Evolutionary conservation across 2,329 filamentous ascomycete genomes (phyloP).

Genomic region (Penicillium sp.): DNA sequence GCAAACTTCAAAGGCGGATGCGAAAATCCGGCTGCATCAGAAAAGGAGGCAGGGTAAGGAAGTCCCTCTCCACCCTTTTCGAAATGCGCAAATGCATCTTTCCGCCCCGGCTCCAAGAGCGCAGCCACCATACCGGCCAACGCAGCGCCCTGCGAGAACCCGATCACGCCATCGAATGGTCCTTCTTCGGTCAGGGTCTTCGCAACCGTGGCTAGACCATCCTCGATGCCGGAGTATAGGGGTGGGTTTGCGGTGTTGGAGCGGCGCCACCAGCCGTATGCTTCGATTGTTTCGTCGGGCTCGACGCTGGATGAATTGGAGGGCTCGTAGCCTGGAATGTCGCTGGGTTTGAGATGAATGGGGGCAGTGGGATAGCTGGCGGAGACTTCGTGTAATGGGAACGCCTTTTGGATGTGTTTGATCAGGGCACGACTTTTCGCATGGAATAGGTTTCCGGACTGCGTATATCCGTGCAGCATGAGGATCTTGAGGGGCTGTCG

Average conservation of each 20-base stretch:
- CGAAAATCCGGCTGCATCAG: slow-evolving; percentile 29
- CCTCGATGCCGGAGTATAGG: slow-evolving; percentile 68
- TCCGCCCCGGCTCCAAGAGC: slow-evolving; percentile 60
- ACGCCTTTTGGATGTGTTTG: slow-evolving; percentile 73
- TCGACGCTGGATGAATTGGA: slow-evolving; percentile 31
- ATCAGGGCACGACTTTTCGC: slow-evolving; percentile 84
- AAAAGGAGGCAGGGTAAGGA: slow-evolving; percentile 53
- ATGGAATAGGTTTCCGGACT: slow-evolving; percentile 81
- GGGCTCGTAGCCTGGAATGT: slow-evolving; percentile 68
- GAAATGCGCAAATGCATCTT: slow-evolving; percentile 51
- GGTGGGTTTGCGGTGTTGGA: slow-evolving; percentile 60
- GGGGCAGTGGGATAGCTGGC: slow-evolving; percentile 71
- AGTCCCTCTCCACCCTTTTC: slow-evolving; percentile 38
- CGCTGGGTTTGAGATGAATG: slow-evolving; percentile 59
- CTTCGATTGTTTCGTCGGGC: slow-evolving; percentile 60
- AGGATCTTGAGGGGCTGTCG: slow-evolving; percentile 60
- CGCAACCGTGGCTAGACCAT: slow-evolving; percentile 65
- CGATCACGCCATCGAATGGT: slow-evolving; percentile 74
- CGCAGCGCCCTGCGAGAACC: slow-evolving; percentile 79
- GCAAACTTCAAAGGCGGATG: slow-evolving; percentile 67
- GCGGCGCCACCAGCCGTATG: slow-evolving; percentile 80
- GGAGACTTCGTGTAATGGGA: slow-evolving; percentile 60
- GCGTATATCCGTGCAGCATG: slow-evolving; percentile 86
- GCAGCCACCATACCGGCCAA: slow-evolving; percentile 70
- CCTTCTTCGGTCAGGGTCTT: slow-evolving; percentile 61